Evolutionary conservation across 2,329 filamentous ascomycete genomes (phyloP).

Genomic region (Diaporthe sp.): DNA sequence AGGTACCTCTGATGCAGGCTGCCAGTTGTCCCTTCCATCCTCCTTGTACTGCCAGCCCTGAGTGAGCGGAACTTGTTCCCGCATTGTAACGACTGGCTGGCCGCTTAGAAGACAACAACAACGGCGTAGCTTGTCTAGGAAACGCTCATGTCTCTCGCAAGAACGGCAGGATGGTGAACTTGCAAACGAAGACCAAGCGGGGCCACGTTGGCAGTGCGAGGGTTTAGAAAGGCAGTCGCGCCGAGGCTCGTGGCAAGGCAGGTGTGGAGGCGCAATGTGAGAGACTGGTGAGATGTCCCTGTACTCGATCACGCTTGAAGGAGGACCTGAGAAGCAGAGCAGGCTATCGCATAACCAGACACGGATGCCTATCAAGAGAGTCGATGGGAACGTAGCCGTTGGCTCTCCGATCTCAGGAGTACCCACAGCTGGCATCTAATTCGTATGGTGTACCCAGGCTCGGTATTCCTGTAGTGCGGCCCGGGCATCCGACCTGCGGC

Average conservation of each 20-base stretch:
- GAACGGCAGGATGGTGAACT: no score
- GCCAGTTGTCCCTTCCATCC: slow-evolving; percentile 65
- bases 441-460: not conserved
- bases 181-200: not conserved
- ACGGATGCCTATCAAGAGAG: not conserved
- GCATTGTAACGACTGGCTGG: slow-evolving; percentile 40
- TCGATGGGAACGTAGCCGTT: not conserved
- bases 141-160: not conserved
- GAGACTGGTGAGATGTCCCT: not conserved
- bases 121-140: not conserved
- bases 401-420: not conserved
- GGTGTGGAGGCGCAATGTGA: not conserved
- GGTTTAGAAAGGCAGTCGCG: not conserved
- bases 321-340: not conserved
- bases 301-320: not conserved
- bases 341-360: not conserved
- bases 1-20: slow-evolving; percentile 73
- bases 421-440: not conserved
- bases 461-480: not conserved
- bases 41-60: slow-evolving; percentile 74
- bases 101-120: not conserved
- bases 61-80: slow-evolving; percentile 65
- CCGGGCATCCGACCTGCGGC: not conserved
- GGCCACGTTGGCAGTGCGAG: not conserved
- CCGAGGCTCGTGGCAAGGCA: not conserved